Base-by-base conservation (phyloP, 345 rosid genomes). In the Eucalyptus sp. region DNA sequence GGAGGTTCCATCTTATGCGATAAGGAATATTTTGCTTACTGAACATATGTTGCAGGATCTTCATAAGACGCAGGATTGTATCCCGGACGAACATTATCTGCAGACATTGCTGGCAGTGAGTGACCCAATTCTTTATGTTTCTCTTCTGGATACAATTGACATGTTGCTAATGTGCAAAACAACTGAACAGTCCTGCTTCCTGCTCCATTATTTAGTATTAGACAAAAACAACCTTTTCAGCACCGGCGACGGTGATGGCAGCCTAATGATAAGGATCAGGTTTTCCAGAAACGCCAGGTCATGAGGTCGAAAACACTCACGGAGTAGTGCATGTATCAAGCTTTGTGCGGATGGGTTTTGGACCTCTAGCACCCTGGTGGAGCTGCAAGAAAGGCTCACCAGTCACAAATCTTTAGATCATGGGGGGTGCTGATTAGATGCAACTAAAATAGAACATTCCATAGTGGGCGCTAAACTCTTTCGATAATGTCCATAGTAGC, bases 1-100 rank as follows among this genome's bases (percentile, higher is more conserved):
- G 84, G 84, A 20, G 48, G 41, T 4, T 64, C 37, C 76, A 64
- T 16, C 11, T n/a, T 64, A 64, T n/a, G 76, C 8, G 84, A 76
- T 41, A 20, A 41, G 15, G 48, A 76, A 41, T 41, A 41, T 41
- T 76, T 22, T 41, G 48, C 48, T 11, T 76, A 41, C 24, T 76
- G 84, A 20, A 76, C 84, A 41, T 15, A 27, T 17, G 44, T 87
- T 85, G 50, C 86, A 81, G 85, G 50, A 87, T 18, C 33, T 80
- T 51, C 85, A 71, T 50, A 60, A 71, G 64, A 81, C 37, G 48
- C 64, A 71, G 43, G 89, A 88, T 51, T 91, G 92, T 62, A 91
- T 79, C 33, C 89, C 90, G 16, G 92, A 91, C 10, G 92, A 91
- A 37, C 92, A 91, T 54, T 91, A 89, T 60, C 91, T 91, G 50